Conservation (phyloP, 805 yeast genomes). For the Wickerhamomyces mucosus region DNA sequence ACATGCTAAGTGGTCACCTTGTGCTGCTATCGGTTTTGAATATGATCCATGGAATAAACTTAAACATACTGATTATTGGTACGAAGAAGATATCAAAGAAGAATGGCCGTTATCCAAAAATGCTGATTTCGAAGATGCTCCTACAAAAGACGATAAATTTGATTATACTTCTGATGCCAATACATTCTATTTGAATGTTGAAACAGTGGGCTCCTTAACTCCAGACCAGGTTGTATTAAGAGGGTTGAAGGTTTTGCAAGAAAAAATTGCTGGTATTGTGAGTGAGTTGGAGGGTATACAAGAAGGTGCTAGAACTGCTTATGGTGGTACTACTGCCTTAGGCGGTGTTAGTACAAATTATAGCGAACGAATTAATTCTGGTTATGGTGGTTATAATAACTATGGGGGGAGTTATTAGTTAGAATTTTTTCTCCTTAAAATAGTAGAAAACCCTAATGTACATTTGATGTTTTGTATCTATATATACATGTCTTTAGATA, state of each 20-base stretch:
- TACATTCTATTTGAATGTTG: conserved; percentile 80
- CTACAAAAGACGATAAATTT: conserved; percentile 76
- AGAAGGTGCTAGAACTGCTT: conserved; percentile 40
- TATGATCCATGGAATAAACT: conserved; percentile 99
- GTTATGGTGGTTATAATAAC: conserved; percentile 23
- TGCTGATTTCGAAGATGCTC: conserved; percentile 94
- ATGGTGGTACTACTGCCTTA: conserved; percentile 21
- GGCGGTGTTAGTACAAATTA: conserved; percentile 14
- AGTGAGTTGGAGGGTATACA: conserved; percentile 48
- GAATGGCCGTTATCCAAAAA: conserved; percentile 94
- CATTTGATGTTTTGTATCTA: too few relatives aligned
- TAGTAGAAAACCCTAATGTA: too few relatives aligned
- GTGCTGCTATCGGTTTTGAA: conserved; percentile 92
- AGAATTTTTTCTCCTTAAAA: too few relatives aligned
- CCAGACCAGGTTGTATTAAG: conserved; percentile 85
- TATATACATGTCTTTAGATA: too few relatives aligned
- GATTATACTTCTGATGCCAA: conserved; percentile 79
- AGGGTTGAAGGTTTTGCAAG: conserved; percentile 77
- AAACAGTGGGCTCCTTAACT: conserved; percentile 81
- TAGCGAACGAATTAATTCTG: conserved; percentile 11
- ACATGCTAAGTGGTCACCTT: conserved; percentile 98
- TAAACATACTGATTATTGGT: conserved; percentile 95
- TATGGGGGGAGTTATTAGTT: conserved; percentile 9
- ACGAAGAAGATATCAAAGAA: conserved; percentile 73
- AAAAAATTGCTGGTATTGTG: conserved; percentile 82